Conservation (phyloP, 352 stramenopile species). For the Phytophthora pluvialis region DNA sequence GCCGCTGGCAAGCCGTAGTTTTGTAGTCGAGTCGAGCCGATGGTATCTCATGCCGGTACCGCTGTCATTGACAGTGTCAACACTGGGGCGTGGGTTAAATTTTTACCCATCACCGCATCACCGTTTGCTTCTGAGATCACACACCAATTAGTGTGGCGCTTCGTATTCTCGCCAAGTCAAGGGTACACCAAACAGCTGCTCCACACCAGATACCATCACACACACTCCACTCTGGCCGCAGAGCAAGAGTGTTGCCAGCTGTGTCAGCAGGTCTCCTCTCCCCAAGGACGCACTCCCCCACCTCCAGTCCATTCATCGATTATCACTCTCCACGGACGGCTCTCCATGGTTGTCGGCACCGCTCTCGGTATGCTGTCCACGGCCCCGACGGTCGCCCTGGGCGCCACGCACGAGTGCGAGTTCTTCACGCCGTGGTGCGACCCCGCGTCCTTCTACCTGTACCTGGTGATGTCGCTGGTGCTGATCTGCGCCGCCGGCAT, state of each 20-base stretch:
- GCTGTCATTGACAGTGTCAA: no score
- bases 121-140: constrained; percentile 18
- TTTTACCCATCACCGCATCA: constrained; percentile 29
- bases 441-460: constrained; percentile 64
- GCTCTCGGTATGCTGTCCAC: not conserved
- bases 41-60: constrained; percentile 4
- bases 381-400: constrained; percentile 11
- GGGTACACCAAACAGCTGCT: constrained; percentile 16
- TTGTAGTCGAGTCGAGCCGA: constrained; percentile 14
- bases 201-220: no score
- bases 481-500: constrained; percentile 67
- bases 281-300: not conserved
- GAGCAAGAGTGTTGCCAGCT: not conserved
- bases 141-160: constrained; percentile 26
- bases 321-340: not conserved
- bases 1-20: constrained; percentile 1
- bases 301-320: constrained; percentile 2
- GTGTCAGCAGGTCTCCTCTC: not conserved
- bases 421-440: constrained; percentile 74
- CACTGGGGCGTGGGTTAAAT: constrained; percentile 1
- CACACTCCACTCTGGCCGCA: no score
- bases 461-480: constrained; percentile 49
- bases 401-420: constrained; percentile 40
- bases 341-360: not conserved
- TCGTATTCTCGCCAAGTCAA: constrained; percentile 11